Evolutionary conservation across 1,284 basidiomycete genomes (phyloP).

Genomic region (Coniophora puteana): DNA sequence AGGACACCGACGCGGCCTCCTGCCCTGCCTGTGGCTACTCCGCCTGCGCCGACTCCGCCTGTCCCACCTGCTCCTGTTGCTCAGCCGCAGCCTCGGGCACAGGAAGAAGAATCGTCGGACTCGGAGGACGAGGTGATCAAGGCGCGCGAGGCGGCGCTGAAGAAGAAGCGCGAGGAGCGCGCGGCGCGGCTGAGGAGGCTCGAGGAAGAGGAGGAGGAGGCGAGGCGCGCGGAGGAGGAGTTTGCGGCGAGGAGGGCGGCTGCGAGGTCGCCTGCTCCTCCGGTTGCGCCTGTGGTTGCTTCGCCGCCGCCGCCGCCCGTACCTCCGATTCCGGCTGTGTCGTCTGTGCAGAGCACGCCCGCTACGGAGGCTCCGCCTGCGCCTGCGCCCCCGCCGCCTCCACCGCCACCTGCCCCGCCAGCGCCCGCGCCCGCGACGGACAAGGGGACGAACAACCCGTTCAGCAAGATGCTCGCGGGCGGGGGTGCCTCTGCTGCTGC

Average conservation of each 20-base stretch:
- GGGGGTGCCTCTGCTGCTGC: constrained; percentile 30
- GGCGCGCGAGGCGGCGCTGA: constrained; percentile 60
- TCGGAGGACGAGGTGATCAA: constrained; percentile 65
- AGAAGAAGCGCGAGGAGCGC: constrained; percentile 66
- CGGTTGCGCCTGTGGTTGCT: constrained; percentile 23
- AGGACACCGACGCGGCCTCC: constrained; percentile 27
- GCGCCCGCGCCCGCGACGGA: constrained; percentile 26
- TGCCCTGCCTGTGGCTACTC: constrained; percentile 25
- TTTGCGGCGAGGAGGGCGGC: constrained; percentile 42
- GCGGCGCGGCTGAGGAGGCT: constrained; percentile 61
- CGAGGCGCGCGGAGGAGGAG: constrained; percentile 57
- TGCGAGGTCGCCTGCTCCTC: constrained; percentile 23
- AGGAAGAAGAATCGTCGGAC: constrained; percentile 61
- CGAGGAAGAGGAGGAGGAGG: constrained; percentile 73
- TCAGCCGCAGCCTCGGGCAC: constrained; percentile 30
- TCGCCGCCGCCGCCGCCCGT: constrained; percentile 15
- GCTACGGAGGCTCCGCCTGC: constrained; percentile 17
- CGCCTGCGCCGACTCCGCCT: constrained; percentile 26
- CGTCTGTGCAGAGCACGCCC: constrained; percentile 25
- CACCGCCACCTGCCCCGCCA: constrained; percentile 32
- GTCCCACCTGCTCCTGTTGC: constrained; percentile 29
- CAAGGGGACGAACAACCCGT: constrained; percentile 59
- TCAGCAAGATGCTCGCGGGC: constrained; percentile 60
- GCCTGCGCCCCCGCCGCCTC: constrained; percentile 31
- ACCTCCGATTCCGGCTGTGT: constrained; percentile 27